phyloP scores from a whole-genome alignment of 306 rosid genomes.

The Quercus mongolica region DNA sequence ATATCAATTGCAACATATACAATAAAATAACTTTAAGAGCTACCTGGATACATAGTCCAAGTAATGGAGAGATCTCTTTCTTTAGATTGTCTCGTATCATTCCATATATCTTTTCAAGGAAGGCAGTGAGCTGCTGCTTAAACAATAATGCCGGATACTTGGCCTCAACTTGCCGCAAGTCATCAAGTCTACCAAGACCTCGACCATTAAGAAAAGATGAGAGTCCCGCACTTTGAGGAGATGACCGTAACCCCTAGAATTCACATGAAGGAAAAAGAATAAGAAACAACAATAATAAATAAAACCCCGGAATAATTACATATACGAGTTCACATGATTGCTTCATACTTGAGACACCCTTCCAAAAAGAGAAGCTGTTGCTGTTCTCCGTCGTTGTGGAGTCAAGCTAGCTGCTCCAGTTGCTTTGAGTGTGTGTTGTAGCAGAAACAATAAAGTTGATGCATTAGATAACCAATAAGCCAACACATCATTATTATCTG shows the following conservation, averaged over 20 bases:
- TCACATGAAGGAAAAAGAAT: conserved; percentile 16
- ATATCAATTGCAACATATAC: background rate
- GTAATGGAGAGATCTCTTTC: conserved; percentile 98
- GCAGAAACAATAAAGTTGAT: conserved; percentile 87
- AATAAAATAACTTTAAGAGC: conserved; percentile 1
- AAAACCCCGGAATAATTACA: background rate
- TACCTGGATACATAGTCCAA: conserved; percentile 97
- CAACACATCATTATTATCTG: conserved; percentile 78
- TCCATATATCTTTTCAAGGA: conserved; percentile 98
- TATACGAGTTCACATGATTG: conserved; percentile 21
- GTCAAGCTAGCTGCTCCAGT: conserved; percentile 99
- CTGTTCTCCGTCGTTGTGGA: conserved; percentile 92
- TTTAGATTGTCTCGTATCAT: conserved; percentile 94
- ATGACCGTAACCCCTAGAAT: conserved; percentile 80
- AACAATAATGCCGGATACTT: conserved; percentile 95
- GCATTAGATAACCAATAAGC: conserved; percentile 98
- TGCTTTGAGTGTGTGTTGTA: conserved; percentile 99
- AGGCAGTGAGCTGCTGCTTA: conserved; percentile 99
- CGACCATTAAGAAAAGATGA: conserved; percentile 91
- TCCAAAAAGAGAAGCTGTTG: conserved; percentile 93
- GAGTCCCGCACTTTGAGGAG: conserved; percentile 94
- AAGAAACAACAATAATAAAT: conserved; percentile 11
- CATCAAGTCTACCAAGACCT: conserved; percentile 84
- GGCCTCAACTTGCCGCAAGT: conserved; percentile 98
- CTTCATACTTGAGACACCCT: conserved; percentile 95